Evolutionary conservation across 257 asterid species (phyloP).

Genomic region (Scutellaria minor): DNA sequence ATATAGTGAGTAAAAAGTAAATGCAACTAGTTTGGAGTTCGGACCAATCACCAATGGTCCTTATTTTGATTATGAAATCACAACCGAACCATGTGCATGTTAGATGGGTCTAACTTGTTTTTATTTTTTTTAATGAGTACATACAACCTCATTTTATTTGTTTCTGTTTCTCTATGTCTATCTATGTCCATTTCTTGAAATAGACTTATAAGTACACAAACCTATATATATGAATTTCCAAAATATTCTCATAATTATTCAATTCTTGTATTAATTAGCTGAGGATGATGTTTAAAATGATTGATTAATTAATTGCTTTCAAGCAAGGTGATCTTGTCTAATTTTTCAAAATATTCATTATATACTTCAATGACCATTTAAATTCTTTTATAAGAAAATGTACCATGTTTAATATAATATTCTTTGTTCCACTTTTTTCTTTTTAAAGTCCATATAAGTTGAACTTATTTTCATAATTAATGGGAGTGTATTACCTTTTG

Average conservation of each 20-base stretch:
- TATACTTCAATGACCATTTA: not conserved
- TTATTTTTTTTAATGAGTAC: not conserved
- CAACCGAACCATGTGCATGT: constrained; percentile 34
- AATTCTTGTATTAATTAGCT: not conserved
- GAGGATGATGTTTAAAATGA: not conserved
- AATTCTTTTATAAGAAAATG: not conserved
- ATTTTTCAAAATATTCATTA: not conserved
- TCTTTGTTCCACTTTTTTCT: too few relatives aligned
- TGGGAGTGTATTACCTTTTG: too few relatives aligned
- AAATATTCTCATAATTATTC: not conserved
- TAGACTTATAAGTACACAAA: not conserved
- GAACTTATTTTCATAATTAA: too few relatives aligned
- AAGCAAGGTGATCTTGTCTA: not conserved
- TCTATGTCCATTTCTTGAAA: constrained; percentile 18
- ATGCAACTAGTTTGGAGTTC: constrained; percentile 15
- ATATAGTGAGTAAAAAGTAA: not conserved
- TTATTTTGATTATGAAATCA: constrained; percentile 34
- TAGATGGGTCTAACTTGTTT: constrained; percentile 20
- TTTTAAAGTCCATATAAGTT: too few relatives aligned
- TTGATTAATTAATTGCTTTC: constrained; percentile 16
- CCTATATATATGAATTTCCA: not conserved
- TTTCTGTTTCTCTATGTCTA: constrained; percentile 5
- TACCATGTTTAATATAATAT: too few relatives aligned
- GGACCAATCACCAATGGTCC: constrained; percentile 14
- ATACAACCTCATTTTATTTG: constrained; percentile 26